These are phyloP conservation scores for Acrodontium crateriforme DNA, from an alignment of 2,329 filamentous ascomycete species.

Conservation along the genomic window DNA sequence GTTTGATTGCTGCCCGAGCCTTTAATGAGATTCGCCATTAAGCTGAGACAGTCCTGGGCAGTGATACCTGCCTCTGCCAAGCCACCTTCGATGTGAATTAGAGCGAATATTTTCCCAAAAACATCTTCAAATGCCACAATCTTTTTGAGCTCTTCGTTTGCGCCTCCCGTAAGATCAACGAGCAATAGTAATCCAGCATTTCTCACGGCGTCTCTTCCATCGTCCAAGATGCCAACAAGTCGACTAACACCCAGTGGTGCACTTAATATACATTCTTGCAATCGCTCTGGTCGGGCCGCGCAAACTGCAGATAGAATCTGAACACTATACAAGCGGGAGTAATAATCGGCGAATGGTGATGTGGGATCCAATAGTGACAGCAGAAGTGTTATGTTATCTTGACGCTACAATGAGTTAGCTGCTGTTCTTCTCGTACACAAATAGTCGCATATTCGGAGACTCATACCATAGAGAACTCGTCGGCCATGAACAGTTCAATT, in stretches of 20 bases:
- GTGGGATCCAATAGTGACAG: conserved; percentile 75
- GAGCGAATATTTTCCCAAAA: conserved; percentile 71
- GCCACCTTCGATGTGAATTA: conserved; percentile 71
- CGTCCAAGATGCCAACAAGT: conserved; percentile 71
- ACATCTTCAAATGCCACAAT: conserved; percentile 91
- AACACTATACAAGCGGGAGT: conserved; percentile 71
- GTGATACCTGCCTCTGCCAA: conserved; percentile 70
- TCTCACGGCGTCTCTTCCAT: conserved; percentile 71
- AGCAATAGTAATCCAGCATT: conserved; percentile 78
- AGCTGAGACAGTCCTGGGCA: conserved; percentile 83
- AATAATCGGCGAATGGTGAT: conserved; percentile 57
- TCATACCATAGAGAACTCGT: conserved; percentile 83
- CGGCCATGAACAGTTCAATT: conserved; percentile 87
- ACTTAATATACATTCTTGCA: conserved; percentile 85
- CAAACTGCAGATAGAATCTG: conserved; percentile 81
- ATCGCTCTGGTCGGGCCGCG: conserved; percentile 72
- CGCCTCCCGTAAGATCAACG: conserved; percentile 66
- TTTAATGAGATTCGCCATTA: conserved; percentile 77
- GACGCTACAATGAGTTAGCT: conserved; percentile 52
- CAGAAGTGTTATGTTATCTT: conserved; percentile 88
- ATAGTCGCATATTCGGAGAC: not conserved
- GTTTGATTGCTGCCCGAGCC: conserved; percentile 87
- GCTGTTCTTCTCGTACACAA: conserved; percentile 19
- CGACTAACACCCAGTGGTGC: conserved; percentile 80
- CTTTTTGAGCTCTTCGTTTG: conserved; percentile 81